These are phyloP conservation scores for Gnomoniopsis sp. DNA, from an alignment of 2,329 filamentous ascomycete genomes.

Conservation along the genomic window DNA sequence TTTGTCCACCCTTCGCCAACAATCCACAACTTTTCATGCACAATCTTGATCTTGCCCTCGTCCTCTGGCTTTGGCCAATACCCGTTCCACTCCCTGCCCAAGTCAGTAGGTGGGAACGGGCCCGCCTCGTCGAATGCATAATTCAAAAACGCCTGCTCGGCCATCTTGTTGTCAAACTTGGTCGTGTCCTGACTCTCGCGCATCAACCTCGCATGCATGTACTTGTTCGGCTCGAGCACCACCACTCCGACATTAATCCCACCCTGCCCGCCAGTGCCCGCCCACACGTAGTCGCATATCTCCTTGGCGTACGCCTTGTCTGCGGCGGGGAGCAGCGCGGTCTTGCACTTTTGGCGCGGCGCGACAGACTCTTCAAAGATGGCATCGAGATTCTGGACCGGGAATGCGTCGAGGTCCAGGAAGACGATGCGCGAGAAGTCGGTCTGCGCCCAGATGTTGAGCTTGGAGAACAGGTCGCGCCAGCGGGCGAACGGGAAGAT, in stretches of 20 bases:
- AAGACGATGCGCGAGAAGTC: constrained; percentile 11
- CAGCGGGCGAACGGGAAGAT: constrained; percentile 16
- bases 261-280: constrained; percentile 8
- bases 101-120: background rate
- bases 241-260: constrained; percentile 13
- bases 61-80: constrained; percentile 11
- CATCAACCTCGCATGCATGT: constrained; percentile 14
- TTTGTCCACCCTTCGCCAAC: constrained; percentile 10
- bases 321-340: constrained; percentile 10
- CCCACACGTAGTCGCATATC: constrained; percentile 13
- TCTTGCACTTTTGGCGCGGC: constrained; percentile 9
- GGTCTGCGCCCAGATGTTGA: constrained; percentile 17
- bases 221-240: constrained; percentile 15
- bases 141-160: constrained; percentile 16
- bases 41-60: constrained; percentile 5
- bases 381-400: constrained; percentile 9
- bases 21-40: constrained; percentile 18
- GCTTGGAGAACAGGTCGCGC: constrained; percentile 17
- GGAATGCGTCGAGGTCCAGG: constrained; percentile 16
- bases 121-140: constrained; percentile 7
- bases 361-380: constrained; percentile 8
- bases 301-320: constrained; percentile 7
- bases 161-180: constrained; percentile 18
- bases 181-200: constrained; percentile 14
- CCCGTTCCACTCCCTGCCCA: constrained; percentile 15